phyloP scores from a whole-genome alignment of 2,329 filamentous ascomycete genomes.

The Ascocoryne sarcoides region DNA sequence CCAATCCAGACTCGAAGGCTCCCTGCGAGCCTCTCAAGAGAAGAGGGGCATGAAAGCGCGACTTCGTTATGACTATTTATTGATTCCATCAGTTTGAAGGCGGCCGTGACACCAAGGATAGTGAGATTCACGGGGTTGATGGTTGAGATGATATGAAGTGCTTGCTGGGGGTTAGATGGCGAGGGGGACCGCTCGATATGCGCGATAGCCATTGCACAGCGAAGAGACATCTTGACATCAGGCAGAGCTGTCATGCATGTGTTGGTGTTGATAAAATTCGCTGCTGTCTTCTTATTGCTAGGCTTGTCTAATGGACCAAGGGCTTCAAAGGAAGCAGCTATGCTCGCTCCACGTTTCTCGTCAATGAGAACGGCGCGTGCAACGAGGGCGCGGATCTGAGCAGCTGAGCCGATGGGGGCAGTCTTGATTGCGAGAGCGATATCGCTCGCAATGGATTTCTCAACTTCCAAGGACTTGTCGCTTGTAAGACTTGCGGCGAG shows the following conservation, averaged over 20 bases:
- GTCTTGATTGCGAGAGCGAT: constrained; percentile 62
- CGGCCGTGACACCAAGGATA: constrained; percentile 50
- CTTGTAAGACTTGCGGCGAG: constrained; percentile 55
- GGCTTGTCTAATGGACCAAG: constrained; percentile 36
- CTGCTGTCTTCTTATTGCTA: constrained; percentile 25
- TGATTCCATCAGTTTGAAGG: constrained; percentile 48
- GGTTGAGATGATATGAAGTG: constrained; percentile 40
- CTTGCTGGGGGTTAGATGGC: constrained; percentile 34
- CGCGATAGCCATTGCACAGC: constrained; percentile 52
- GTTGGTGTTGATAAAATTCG: constrained; percentile 37
- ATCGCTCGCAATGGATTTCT: constrained; percentile 36
- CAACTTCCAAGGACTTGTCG: constrained; percentile 37
- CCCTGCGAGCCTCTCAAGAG: constrained; percentile 49
- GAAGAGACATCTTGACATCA: constrained; percentile 48
- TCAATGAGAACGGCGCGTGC: constrained; percentile 48
- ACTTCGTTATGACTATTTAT: constrained; percentile 40
- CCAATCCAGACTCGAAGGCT: constrained; percentile 54
- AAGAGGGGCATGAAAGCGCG: constrained; percentile 37
- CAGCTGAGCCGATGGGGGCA: constrained; percentile 70
- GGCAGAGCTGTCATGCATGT: constrained; percentile 36
- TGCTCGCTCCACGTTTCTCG: constrained; percentile 45
- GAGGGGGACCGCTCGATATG: constrained; percentile 42
- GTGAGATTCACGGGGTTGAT: constrained; percentile 36
- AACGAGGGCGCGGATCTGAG: constrained; percentile 51
- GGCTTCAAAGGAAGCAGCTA: constrained; percentile 46